Conservation (phyloP, 352 stramenopile genomes). For the Pythium chondricola region DNA sequence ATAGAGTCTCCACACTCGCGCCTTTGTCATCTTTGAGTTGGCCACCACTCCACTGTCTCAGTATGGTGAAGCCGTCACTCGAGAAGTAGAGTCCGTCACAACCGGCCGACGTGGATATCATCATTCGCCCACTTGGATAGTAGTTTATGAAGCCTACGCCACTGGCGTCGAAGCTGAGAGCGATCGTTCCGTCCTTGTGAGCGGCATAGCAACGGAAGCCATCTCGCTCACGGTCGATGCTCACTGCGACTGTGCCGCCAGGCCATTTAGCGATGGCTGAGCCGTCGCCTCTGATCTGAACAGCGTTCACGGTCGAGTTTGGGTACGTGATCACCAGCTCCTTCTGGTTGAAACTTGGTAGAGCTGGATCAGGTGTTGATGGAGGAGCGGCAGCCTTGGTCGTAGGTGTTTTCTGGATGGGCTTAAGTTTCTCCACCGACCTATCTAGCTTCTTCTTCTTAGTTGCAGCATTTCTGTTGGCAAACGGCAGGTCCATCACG, state of each 20-base stretch:
- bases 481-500: constrained; percentile 43
- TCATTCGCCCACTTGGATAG: constrained; percentile 59
- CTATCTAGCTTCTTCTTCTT: constrained; percentile 30
- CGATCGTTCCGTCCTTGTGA: constrained; percentile 60
- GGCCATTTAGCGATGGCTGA: constrained; percentile 67
- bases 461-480: constrained; percentile 25
- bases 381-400: neutral
- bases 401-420: constrained; percentile 8
- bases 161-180: constrained; percentile 53
- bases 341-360: constrained; percentile 26
- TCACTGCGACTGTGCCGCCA: constrained; percentile 54
- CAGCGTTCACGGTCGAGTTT: constrained; percentile 38
- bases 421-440: too few species aligned
- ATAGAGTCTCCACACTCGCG: constrained; percentile 23
- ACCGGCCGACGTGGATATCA: constrained; percentile 63
- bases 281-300: constrained; percentile 54
- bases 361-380: neutral
- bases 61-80: constrained; percentile 30
- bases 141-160: constrained; percentile 79
- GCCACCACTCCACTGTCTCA: constrained; percentile 51
- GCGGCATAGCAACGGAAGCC: constrained; percentile 65
- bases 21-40: constrained; percentile 33
- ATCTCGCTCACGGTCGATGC: constrained; percentile 51
- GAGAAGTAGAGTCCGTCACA: constrained; percentile 60
- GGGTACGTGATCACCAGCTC: constrained; percentile 34